Conservation (phyloP, 2,329 filamentous ascomycete species). For the Didymella pomorum region DNA sequence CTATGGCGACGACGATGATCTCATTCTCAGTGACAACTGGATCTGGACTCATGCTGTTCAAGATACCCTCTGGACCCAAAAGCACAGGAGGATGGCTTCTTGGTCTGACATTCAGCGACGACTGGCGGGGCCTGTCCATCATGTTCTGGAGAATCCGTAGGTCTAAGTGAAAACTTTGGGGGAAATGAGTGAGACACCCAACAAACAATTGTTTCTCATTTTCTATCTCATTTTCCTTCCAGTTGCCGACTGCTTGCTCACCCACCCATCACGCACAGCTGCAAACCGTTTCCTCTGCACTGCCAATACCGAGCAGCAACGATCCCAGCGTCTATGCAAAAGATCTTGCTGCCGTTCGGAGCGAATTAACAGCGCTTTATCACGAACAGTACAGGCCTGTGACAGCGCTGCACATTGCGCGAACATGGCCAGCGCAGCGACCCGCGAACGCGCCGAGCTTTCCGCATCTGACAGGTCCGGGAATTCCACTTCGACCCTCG, state of each 20-base stretch:
- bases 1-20: slow-evolving; percentile 39
- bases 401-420: not conserved
- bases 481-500: not conserved
- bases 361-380: no score
- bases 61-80: slow-evolving; percentile 32
- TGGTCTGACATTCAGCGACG: slow-evolving; percentile 29
- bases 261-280: no score
- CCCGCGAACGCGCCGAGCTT: not conserved
- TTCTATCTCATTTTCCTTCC: no score
- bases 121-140: slow-evolving; percentile 24
- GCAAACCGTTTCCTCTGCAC: no score
- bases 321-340: not conserved
- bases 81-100: slow-evolving; percentile 34
- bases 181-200: no score
- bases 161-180: not conserved
- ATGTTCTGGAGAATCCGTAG: not conserved
- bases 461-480: not conserved
- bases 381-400: not conserved
- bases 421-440: not conserved
- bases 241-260: no score
- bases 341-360: no score
- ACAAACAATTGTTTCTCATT: no score
- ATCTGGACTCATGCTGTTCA: slow-evolving; percentile 36
- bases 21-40: slow-evolving; percentile 35
- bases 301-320: no score